Conservation (phyloP, 2,329 filamentous ascomycete genomes). For the Monosporascus sp. region DNA sequence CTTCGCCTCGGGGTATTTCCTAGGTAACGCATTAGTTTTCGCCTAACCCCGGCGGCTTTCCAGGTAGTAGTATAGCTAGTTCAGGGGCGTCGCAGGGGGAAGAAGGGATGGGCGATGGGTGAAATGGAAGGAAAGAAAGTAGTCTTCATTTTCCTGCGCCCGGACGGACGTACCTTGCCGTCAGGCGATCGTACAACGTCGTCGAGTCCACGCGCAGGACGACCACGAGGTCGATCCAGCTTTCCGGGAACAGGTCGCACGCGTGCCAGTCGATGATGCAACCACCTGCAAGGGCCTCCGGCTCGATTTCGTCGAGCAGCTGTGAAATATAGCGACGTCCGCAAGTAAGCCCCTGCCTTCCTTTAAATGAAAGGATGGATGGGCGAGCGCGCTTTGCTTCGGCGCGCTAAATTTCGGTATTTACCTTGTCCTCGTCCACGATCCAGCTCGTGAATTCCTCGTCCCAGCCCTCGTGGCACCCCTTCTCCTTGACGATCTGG, state of each 20-base stretch:
- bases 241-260: conserved; percentile 88
- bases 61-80: no score
- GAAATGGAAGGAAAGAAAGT: not conserved
- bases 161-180: conserved; percentile 51
- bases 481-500: conserved; percentile 81
- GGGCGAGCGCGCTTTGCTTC: no score
- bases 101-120: not conserved
- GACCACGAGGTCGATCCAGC: conserved; percentile 92
- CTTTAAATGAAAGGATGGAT: no score
- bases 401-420: no score
- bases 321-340: conserved; percentile 31
- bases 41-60: no score
- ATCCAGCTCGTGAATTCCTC: conserved; percentile 84
- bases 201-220: conserved; percentile 80
- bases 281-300: conserved; percentile 72
- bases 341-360: conserved; percentile 17
- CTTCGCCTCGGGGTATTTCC: conserved; percentile 80
- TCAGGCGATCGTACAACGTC: conserved; percentile 78
- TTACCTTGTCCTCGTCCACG: conserved; percentile 96
- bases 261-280: conserved; percentile 97
- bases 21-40: no score
- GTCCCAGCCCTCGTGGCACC: conserved; percentile 83
- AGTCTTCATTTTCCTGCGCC: no score
- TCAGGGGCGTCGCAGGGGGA: no score
- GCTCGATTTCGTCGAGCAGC: conserved; percentile 85